Evolutionary conservation across 2,329 filamentous ascomycete genomes (phyloP).

Genomic region (Fonsecaea pedrosoi): DNA sequence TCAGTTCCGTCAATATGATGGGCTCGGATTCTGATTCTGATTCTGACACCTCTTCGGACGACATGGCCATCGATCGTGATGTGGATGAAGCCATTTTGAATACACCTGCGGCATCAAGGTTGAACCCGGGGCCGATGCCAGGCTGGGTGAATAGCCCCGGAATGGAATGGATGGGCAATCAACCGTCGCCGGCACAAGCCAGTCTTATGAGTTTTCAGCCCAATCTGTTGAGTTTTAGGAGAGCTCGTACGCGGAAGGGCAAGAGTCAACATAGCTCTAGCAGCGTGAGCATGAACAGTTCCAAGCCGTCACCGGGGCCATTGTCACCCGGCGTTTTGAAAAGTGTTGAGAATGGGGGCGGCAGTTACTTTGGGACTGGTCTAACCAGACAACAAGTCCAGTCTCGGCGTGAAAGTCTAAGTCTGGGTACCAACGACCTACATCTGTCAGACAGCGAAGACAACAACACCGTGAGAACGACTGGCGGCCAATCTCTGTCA

Average conservation of each 20-base stretch:
- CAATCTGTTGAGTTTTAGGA: constrained; percentile 80
- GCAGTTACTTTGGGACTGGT: constrained; percentile 63
- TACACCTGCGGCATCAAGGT: constrained; percentile 77
- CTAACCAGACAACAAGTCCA: constrained; percentile 55
- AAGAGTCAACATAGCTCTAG: constrained; percentile 70
- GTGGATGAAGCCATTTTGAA: constrained; percentile 79
- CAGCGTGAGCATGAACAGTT: constrained; percentile 73
- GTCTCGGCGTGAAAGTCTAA: constrained; percentile 83
- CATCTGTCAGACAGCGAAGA: constrained; percentile 79
- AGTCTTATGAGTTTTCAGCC: constrained; percentile 81
- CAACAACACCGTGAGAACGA: constrained; percentile 56
- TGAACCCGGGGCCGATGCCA: constrained; percentile 56
- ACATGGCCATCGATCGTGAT: constrained; percentile 66
- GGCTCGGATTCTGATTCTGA: constrained; percentile 78
- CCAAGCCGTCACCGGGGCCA: constrained; percentile 71
- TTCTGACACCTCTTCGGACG: constrained; percentile 69
- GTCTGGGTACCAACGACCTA: constrained; percentile 85
- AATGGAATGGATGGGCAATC: constrained; percentile 67
- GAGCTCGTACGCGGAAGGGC: constrained; percentile 63
- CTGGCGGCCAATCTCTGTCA: constrained; percentile 44
- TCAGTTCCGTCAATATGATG: constrained; percentile 80
- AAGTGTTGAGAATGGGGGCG: constrained; percentile 60
- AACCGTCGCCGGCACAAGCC: constrained; percentile 69
- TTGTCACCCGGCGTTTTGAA: constrained; percentile 75
- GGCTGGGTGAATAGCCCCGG: constrained; percentile 59